Conservation (phyloP, 1,139 yeast species). For the Yamadazyma kanchanaburiensis region DNA sequence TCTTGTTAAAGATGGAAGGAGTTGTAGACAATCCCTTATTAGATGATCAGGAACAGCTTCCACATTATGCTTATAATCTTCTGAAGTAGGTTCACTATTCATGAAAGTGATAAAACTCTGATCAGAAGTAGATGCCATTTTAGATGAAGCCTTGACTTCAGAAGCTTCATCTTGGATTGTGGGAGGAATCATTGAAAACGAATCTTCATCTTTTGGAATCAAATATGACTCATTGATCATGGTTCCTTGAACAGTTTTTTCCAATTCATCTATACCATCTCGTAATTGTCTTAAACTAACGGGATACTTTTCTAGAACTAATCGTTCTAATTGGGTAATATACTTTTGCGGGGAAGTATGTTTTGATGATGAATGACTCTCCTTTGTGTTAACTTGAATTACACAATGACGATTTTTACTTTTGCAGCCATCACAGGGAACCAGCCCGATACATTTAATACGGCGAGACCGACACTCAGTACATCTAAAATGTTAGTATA, state of each 20-base stretch:
- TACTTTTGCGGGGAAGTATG: conserved; percentile 6
- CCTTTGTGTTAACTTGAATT: conserved; percentile 2
- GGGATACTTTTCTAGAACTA: conserved; percentile 12
- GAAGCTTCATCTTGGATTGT: conserved; percentile 4
- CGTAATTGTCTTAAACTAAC: conserved; percentile 11
- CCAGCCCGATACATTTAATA: conserved; percentile 15
- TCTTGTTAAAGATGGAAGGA: conserved; percentile 12
- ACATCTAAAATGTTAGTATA: conserved; percentile 10
- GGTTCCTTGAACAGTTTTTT: conserved; percentile 9
- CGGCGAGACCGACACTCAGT: conserved; percentile 13
- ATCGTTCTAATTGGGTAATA: conserved; percentile 15
- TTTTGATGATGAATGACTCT: background rate
- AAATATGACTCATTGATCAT: conserved; percentile 3
- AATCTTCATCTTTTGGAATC: no score
- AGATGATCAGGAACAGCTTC: conserved; percentile 3
- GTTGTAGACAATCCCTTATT: conserved; percentile 9
- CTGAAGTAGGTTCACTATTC: conserved; percentile 8
- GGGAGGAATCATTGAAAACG: no score
- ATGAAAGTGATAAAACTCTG: conserved; percentile 17
- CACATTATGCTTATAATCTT: conserved; percentile 4
- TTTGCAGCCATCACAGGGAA: conserved; percentile 15
- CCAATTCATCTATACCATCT: conserved; percentile 13
- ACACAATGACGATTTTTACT: conserved; percentile 2
- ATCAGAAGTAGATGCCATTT: conserved; percentile 13
- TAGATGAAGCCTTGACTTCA: conserved; percentile 5